Evolutionary conservation across 768 basidiomycete species (phyloP).

Genomic region (Termitomyces eurrhizus): DNA sequence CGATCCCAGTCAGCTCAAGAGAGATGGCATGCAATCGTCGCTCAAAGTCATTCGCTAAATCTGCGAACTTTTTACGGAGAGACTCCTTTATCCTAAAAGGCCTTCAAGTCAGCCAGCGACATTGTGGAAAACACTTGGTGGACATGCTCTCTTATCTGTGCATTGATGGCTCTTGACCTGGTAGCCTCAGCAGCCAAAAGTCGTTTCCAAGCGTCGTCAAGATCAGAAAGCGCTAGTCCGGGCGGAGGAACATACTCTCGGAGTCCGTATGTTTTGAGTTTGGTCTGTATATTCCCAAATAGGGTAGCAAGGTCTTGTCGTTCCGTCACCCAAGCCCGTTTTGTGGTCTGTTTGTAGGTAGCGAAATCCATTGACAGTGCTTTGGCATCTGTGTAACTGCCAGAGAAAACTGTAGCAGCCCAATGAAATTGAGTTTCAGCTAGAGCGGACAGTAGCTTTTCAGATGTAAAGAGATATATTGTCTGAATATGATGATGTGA

Average conservation of each 20-base stretch:
- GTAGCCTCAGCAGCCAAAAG: conserved; percentile 73
- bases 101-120: background rate
- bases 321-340: conserved; percentile 86
- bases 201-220: conserved; percentile 74
- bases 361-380: conserved; percentile 68
- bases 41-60: conserved; percentile 74
- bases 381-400: conserved; percentile 81
- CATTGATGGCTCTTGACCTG: conserved; percentile 81
- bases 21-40: conserved; percentile 62
- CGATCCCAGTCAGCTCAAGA: conserved; percentile 66
- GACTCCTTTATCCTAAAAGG: conserved; percentile 73
- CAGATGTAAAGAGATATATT: background rate
- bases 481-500: background rate
- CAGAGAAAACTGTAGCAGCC: conserved; percentile 59
- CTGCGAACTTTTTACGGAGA: conserved; percentile 73
- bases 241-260: conserved; percentile 76
- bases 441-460: conserved; percentile 64
- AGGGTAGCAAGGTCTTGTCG: conserved; percentile 83
- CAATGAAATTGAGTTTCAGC: conserved; percentile 66
- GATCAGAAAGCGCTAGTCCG: conserved; percentile 65
- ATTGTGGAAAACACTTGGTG: background rate
- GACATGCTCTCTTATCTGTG: conserved; percentile 80
- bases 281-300: conserved; percentile 92
- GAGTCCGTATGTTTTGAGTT: conserved; percentile 86
- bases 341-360: conserved; percentile 80